These are phyloP conservation scores for Sclerotinia minor DNA, from an alignment of 2,329 filamentous ascomycete species.

Conservation along the genomic window DNA sequence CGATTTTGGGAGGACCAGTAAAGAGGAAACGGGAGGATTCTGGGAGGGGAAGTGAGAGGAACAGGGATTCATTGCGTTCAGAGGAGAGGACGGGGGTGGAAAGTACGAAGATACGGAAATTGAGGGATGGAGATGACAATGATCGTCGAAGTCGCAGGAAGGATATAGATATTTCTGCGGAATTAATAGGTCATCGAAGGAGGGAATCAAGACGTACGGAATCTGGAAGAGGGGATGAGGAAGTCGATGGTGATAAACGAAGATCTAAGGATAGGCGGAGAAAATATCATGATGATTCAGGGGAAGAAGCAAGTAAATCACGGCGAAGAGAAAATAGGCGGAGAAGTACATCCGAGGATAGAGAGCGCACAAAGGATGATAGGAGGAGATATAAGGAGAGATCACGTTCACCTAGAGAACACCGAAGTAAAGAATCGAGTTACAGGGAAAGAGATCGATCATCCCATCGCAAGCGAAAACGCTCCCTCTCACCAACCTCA, in stretches of 20 bases:
- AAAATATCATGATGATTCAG: constrained; percentile 20
- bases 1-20: constrained; percentile 49
- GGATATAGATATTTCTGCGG: constrained; percentile 11
- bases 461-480: constrained; percentile 28
- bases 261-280: constrained; percentile 14
- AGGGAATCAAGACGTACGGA: constrained; percentile 20
- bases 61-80: background rate
- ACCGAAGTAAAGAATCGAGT: constrained; percentile 34
- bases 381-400: constrained; percentile 29
- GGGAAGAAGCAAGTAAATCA: constrained; percentile 23
- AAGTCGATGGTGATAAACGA: background rate
- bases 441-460: constrained; percentile 41
- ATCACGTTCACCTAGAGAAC: constrained; percentile 34
- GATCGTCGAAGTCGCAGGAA: constrained; percentile 19
- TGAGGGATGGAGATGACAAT: constrained; percentile 20
- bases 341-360: constrained; percentile 32
- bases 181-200: constrained; percentile 17
- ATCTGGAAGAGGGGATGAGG: constrained; percentile 15
- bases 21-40: constrained; percentile 33
- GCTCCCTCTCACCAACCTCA: constrained; percentile 15
- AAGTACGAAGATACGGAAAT: constrained; percentile 14
- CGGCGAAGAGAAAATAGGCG: constrained; percentile 40
- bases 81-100: background rate
- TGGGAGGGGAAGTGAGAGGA: constrained; percentile 22
- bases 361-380: constrained; percentile 28